A percentile compares a stretch with the other conserved stretches of the same genome.
phyloP scores from a whole-genome alignment of 139 green algal genomes.

The Pseudopediastrum boryanum region DNA sequence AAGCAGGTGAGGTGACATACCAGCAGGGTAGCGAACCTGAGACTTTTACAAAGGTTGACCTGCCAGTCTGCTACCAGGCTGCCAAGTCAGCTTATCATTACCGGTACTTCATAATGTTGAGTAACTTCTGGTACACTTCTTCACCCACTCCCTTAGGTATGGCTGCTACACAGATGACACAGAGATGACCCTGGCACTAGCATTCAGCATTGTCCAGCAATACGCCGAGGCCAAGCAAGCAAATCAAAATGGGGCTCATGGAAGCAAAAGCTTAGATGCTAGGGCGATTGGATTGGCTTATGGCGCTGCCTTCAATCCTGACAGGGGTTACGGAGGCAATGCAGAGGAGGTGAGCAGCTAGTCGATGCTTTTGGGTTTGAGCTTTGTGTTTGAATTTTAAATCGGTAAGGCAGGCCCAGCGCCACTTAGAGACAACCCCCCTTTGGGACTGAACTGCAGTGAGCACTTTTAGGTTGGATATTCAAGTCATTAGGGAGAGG shows the following conservation, averaged over 20 bases:
- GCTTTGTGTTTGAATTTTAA: too few species aligned
- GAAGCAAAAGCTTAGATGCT: too few species aligned
- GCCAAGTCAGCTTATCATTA: neutral
- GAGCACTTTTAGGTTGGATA: too few species aligned
- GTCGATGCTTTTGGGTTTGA: too few species aligned
- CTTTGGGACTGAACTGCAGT: too few species aligned
- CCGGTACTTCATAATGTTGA: neutral
- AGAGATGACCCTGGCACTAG: constrained; percentile 49
- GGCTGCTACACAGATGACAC: constrained; percentile 53
- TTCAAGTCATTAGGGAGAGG: too few species aligned
- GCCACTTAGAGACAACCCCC: too few species aligned
- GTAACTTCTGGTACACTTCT: neutral
- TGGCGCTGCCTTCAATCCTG: too few species aligned
- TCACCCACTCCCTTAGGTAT: neutral
- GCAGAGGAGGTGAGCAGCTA: constrained; percentile 42
- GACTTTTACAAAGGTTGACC: neutral
- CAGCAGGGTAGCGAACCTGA: constrained; percentile 19
- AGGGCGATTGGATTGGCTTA: too few species aligned
- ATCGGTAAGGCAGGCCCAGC: too few species aligned
- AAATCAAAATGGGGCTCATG: too few species aligned
- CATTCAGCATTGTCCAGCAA: constrained; percentile 34
- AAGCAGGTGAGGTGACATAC: constrained; percentile 26
- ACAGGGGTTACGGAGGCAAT: constrained; percentile 45
- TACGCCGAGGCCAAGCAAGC: too few species aligned
- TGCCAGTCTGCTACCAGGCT: neutral